Percentiles rank a stretch among this genome's conserved stretches.
phyloP scores from a whole-genome alignment of 768 basidiomycete species.

The Tulasnella sp. region DNA sequence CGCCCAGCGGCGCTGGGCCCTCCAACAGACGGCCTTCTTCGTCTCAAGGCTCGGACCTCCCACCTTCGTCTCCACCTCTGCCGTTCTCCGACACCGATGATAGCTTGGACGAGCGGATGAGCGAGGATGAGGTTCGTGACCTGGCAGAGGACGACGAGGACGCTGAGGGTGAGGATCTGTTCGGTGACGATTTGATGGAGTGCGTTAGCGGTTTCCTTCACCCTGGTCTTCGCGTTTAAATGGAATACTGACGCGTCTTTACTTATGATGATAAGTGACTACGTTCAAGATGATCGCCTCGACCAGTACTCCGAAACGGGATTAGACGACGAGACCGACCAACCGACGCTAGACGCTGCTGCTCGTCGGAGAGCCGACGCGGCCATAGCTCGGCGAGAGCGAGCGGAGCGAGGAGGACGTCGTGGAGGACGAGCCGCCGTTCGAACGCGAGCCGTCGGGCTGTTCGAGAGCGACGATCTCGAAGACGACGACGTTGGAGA shows the following conservation, averaged over 20 bases:
- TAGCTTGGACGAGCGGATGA: slow-evolving; percentile 63
- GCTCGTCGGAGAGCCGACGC: slow-evolving; percentile 79
- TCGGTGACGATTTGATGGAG: slow-evolving; percentile 67
- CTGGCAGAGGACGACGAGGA: slow-evolving; percentile 60
- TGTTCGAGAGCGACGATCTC: slow-evolving; percentile 73
- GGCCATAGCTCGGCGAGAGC: slow-evolving; percentile 85
- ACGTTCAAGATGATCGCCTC: slow-evolving; percentile 73
- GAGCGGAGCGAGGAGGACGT: slow-evolving; percentile 60
- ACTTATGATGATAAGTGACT: slow-evolving; percentile 51
- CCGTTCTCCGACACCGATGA: slow-evolving; percentile 82
- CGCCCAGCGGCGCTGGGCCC: slow-evolving; percentile 15
- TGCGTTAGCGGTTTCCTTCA: slow-evolving; percentile 45
- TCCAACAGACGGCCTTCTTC: slow-evolving; percentile 40
- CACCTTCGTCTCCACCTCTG: slow-evolving; percentile 78
- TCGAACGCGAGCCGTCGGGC: slow-evolving; percentile 78
- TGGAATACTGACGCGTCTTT: slow-evolving; percentile 35
- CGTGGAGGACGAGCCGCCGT: slow-evolving; percentile 70
- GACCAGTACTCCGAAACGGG: slow-evolving; percentile 86
- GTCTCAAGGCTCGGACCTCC: slow-evolving; percentile 61
- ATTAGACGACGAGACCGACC: slow-evolving; percentile 55
- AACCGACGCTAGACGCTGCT: slow-evolving; percentile 61
- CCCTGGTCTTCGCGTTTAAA: not conserved
- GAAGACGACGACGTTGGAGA: slow-evolving; percentile 60
- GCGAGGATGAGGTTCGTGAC: slow-evolving; percentile 49
- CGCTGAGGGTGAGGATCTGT: slow-evolving; percentile 86